Evolutionary conservation across 225 moss, liverwort and hornwort genomes (phyloP).

Genomic region (Climacium dendroides): DNA sequence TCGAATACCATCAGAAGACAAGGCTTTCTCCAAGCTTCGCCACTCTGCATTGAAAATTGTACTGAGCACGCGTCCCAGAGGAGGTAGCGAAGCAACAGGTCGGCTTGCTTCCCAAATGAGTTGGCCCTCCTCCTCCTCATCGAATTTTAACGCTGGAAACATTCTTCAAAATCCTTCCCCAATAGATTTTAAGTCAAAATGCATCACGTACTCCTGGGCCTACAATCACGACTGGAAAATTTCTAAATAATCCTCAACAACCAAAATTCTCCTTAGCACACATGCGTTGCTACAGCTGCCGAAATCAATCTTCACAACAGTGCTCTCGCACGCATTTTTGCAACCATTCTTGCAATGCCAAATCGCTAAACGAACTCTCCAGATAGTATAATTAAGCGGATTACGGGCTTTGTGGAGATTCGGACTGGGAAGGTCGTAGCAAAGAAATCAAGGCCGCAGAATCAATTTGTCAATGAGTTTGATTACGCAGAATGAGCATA

Average conservation of each 20-base stretch:
- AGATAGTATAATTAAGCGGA: neutral
- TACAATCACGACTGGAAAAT: neutral
- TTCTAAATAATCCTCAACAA: neutral
- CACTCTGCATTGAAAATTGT: slow-evolving; percentile 48
- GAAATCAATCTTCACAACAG: neutral
- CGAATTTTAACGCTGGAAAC: slow-evolving; percentile 15
- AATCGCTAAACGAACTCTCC: neutral
- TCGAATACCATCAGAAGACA: slow-evolving; percentile 11
- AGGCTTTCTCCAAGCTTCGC: slow-evolving; percentile 44
- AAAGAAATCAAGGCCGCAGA: neutral
- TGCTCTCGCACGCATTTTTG: neutral
- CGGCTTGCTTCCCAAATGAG: slow-evolving; percentile 27
- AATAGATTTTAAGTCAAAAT: neutral
- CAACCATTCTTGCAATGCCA: neutral
- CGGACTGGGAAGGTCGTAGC: neutral
- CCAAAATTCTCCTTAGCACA: neutral
- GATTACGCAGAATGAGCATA: neutral
- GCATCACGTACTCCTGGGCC: neutral
- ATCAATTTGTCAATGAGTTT: neutral
- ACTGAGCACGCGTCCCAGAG: slow-evolving; percentile 57
- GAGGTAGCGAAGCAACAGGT: slow-evolving; percentile 18
- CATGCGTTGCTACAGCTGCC: neutral
- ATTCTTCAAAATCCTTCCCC: neutral
- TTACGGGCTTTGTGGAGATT: neutral
- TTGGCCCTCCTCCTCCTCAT: slow-evolving; percentile 15